Conservation (phyloP, 305 asterid species). For the Fraxinus xanthoxyloides region DNA sequence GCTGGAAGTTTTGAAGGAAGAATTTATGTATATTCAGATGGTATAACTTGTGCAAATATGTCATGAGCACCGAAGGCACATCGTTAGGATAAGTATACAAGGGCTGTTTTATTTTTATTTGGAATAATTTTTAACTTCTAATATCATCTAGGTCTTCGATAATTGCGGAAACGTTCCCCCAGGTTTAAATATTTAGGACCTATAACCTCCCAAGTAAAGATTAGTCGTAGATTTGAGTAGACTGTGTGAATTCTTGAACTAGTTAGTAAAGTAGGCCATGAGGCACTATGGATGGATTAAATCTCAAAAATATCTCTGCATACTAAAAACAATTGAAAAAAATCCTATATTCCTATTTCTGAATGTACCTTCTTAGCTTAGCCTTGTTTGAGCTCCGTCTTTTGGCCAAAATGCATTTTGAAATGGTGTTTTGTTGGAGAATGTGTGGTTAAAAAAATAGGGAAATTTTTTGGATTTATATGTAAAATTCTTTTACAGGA, state of each 20-base stretch:
- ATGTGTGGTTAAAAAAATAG: background rate
- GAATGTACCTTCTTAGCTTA: background rate
- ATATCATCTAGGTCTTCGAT: background rate
- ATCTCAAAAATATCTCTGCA: background rate
- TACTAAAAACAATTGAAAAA: background rate
- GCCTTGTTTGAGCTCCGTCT: background rate
- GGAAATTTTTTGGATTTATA: too few species aligned
- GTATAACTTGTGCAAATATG: background rate
- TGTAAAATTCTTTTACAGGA: background rate
- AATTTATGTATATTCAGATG: slow-evolving; percentile 5
- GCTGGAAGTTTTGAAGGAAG: slow-evolving; percentile 17
- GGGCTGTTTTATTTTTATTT: background rate
- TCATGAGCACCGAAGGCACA: background rate
- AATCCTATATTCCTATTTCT: background rate
- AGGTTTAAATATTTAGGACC: background rate
- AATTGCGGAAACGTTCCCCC: slow-evolving; percentile 1
- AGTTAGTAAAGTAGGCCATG: background rate
- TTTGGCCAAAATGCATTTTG: background rate
- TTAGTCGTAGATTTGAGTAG: background rate
- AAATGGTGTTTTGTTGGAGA: background rate
- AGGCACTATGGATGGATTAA: background rate
- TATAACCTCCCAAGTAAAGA: background rate
- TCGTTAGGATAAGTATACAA: background rate
- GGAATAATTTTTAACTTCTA: slow-evolving; percentile 1
- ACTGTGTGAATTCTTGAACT: background rate